phyloP scores from a whole-genome alignment of 345 rosid species.

The Brassica carinata region DNA sequence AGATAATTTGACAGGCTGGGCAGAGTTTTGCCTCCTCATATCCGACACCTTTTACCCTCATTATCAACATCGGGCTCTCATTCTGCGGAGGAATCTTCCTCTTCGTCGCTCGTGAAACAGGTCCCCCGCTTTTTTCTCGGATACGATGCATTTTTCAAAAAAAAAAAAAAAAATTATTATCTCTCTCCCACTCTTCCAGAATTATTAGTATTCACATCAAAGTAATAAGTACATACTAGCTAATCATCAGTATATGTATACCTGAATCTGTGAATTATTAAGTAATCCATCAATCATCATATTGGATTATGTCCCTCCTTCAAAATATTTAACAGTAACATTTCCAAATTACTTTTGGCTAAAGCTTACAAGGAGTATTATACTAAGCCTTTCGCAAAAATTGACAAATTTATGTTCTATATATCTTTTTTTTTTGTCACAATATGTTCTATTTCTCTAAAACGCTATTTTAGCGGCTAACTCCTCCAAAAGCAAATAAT shows the following conservation, averaged over 20 bases:
- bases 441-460: not conserved
- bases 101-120: slow-evolving; percentile 9
- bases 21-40: slow-evolving; percentile 13
- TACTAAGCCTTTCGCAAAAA: no score
- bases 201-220: not conserved
- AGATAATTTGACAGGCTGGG: slow-evolving; percentile 26
- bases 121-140: not conserved
- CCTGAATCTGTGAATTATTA: not conserved
- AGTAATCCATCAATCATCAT: not conserved
- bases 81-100: slow-evolving; percentile 6
- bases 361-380: not conserved
- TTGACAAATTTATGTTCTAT: not conserved
- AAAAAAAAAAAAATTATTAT: not conserved
- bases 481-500: not conserved
- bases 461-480: not conserved
- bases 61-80: slow-evolving; percentile 24
- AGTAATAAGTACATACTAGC: not conserved
- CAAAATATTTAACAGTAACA: not conserved
- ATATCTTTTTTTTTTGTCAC: no score
- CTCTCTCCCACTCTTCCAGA: not conserved
- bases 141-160: no score
- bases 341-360: not conserved
- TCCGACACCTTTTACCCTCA: slow-evolving; percentile 31
- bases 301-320: not conserved
- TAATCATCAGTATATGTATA: not conserved